Conservation (phyloP, 805 yeast species). For the Tetrapisispora taiwanensis region DNA sequence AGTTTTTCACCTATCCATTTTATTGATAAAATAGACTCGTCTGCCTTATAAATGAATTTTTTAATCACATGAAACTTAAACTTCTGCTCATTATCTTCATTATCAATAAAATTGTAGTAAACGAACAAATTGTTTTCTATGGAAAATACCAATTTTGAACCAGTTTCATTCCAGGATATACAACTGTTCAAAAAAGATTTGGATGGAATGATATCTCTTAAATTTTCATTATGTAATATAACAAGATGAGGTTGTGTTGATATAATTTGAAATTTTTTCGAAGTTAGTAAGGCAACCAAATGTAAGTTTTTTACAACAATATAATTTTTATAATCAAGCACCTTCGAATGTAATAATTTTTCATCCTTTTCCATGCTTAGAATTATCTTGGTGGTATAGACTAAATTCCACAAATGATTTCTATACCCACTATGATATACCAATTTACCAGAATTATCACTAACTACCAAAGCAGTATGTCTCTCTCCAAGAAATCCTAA, state of each 20-base stretch:
- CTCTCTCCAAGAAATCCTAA: conserved; percentile 40
- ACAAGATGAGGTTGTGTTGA: conserved; percentile 8
- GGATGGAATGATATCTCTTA: neutral
- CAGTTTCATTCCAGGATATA: conserved; percentile 3
- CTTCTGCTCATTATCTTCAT: neutral
- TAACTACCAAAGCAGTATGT: conserved; percentile 46
- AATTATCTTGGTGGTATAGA: conserved; percentile 15
- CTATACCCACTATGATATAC: conserved; percentile 56
- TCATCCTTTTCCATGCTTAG: conserved; percentile 10
- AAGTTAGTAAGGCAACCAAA: conserved; percentile 20
- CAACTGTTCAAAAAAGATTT: conserved; percentile 1
- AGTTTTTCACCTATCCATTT: conserved; percentile 19
- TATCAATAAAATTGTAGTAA: neutral
- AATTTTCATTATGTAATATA: conserved; percentile 6
- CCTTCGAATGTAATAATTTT: conserved; percentile 6
- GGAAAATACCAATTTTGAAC: conserved; percentile 13
- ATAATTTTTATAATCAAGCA: conserved; percentile 7
- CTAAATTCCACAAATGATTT: conserved; percentile 26
- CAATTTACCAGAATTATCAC: conserved; percentile 47
- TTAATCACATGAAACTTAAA: neutral
- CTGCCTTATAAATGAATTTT: neutral
- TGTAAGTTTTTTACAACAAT: conserved; percentile 4
- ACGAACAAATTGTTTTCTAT: conserved; percentile 9
- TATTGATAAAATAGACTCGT: conserved; percentile 15
- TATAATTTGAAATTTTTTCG: conserved; percentile 12